Base-by-base conservation (phyloP, 805 yeast genomes). In the Pichia sporocuriosa region DNA sequence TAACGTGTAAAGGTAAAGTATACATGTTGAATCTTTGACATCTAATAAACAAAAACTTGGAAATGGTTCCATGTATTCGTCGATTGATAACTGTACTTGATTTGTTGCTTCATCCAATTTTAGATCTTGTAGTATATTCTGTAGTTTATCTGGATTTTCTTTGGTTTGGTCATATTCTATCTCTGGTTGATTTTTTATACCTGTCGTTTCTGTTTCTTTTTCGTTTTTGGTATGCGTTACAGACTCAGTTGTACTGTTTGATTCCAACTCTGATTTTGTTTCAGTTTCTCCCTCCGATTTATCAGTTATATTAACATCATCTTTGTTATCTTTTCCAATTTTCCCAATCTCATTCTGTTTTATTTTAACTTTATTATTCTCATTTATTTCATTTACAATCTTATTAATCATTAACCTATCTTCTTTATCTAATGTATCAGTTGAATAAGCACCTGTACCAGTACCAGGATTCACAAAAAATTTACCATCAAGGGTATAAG, bases 381-480 rank as follows among this genome's bases (percentile, higher is more conserved):
- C 15, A 15, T 6, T 9, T 13, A 21, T 35, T 10, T 37, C 42
- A 21, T 23, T 17, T 5, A 31, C 22, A 3, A 24, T 17, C 10
- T 32, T 17, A 20, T 29, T 30, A 12, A 21, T 28, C 26, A 35
- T 35, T n/a, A 25, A 13, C 23, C 11, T 13, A 25, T 37, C 40
- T 6, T 57, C 17, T 51, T 55, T 20, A 15, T 34, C 45, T 5
- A 33, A 7, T 4, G 32, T 10, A n/a, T 42, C 42, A 12, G 42
- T 38, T 3, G 73, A 72, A 50, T 73, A 77, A 0, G 97, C 96
- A 21, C 98, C 98, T 0, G 97, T 89, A 32, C 95, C 95, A 57
- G 95, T 83, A 0, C 98, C 98, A 0, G 98, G 97, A 59, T 86
- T 90, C n/a, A 93, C 73, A 56, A 93, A 93, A 59, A 89, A 86